phyloP scores from a whole-genome alignment of 2,329 filamentous ascomycete species.

The Plectosphaerella cucumerina region DNA sequence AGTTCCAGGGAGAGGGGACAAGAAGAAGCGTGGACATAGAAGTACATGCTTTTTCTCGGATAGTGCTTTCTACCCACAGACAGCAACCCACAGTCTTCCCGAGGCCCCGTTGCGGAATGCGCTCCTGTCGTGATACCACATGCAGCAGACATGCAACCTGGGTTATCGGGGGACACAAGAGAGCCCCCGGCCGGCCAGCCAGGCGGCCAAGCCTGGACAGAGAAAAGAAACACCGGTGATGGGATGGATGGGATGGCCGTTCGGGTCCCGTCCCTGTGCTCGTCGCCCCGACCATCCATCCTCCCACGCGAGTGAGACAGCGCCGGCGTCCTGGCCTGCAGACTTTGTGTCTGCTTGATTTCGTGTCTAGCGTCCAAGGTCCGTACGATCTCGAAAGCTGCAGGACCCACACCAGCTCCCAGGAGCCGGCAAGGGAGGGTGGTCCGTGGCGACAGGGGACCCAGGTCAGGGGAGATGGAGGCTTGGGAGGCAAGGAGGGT shows the following conservation, averaged over 20 bases:
- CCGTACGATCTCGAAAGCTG: neutral
- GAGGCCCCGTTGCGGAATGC: no score
- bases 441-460: neutral
- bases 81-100: no score
- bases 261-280: neutral
- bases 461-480: slow-evolving; percentile 5
- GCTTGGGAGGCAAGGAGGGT: neutral
- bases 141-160: no score
- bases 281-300: no score
- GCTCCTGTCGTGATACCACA: slow-evolving; percentile 3
- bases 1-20: no score
- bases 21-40: no score
- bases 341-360: neutral
- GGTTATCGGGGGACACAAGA: no score
- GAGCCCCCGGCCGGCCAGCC: no score
- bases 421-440: neutral
- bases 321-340: neutral
- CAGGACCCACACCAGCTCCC: neutral
- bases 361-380: neutral
- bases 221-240: no score
- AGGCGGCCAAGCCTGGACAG: no score
- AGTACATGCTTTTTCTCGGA: no score
- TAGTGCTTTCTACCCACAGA: no score
- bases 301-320: neutral
- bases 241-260: neutral